phyloP scores from a whole-genome alignment of 1,284 basidiomycete species.

The Tilletiopsis washingtonensis region DNA sequence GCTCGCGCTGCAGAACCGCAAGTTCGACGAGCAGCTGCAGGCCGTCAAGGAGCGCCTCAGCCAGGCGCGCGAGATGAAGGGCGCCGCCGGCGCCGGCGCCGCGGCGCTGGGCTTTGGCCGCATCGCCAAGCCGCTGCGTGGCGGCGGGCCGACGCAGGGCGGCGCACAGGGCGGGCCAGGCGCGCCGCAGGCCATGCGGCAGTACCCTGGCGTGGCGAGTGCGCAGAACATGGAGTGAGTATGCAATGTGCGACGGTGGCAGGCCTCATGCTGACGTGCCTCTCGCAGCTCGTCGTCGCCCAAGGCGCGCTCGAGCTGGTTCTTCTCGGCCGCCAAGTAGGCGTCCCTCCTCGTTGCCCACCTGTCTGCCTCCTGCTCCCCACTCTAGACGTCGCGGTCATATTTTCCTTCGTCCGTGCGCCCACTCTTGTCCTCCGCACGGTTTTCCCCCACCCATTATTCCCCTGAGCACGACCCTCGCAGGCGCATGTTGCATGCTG shows the following conservation, averaged over 20 bases:
- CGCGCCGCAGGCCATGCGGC: neutral
- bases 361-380: neutral
- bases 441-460: too few species aligned
- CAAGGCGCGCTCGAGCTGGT: slow-evolving; percentile 6
- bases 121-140: slow-evolving; percentile 11
- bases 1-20: slow-evolving; percentile 82
- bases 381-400: too few species aligned
- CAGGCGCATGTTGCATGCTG: too few species aligned
- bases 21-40: slow-evolving; percentile 85
- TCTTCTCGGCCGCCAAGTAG: slow-evolving; percentile 9
- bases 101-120: slow-evolving; percentile 4
- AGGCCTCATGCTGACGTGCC: neutral
- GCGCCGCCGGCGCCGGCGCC: neutral
- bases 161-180: neutral
- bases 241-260: neutral
- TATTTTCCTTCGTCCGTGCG: too few species aligned
- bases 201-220: neutral
- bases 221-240: slow-evolving; percentile 1
- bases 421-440: too few species aligned
- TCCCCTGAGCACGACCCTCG: too few species aligned
- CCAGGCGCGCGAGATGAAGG: slow-evolving; percentile 69
- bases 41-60: slow-evolving; percentile 84
- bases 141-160: slow-evolving; percentile 5
- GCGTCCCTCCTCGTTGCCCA: neutral
- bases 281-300: slow-evolving; percentile 5